Evolutionary conservation across 768 basidiomycete genomes (phyloP), one percentile per base, ranked within the genome.

Genomic region (Harrya chromipes): DNA sequence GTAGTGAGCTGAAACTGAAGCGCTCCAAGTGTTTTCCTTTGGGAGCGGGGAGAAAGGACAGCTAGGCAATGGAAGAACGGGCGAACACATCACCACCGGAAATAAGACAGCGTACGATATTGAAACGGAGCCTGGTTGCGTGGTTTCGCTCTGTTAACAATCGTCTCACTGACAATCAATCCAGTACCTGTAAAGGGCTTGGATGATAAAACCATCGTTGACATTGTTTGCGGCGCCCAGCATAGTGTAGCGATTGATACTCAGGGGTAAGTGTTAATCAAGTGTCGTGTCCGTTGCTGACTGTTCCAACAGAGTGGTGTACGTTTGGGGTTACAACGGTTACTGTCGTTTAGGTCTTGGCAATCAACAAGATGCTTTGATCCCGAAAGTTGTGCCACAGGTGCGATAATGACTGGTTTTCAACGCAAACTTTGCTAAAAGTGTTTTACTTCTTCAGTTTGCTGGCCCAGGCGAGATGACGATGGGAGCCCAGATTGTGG

Each of bases 11-110:
- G 24, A 38, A 41, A 46, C 26, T n/a, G 24, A 45, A 21, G 53
- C 35, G 23, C 20, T 43, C 42, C 57, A 53, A 88, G 91, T 95
- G 3, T 97, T 87, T 60, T 79, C 91, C 1, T 87, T 93, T 55
- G 95, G 95, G 29, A 94, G 90, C 43, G 90, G 84, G 19, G 94
- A 97, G 68, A 84, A 90, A 50, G 95, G 95, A 1, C 94, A 97
- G 56, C 74, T 97, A 0, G 95, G 93, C 0, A 94, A 92, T 64
- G 95, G 94, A 16, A 82, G 82, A 55, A 94, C 92, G 0, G 92
- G 94, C n/a, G 93, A 95, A 68, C 81, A 90, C 31, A 90, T 95
- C 50, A 80, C 85, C 9, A 86, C 87, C 1, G 89, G 87, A 17
- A 90, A 90, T 59, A 92, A 92, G 69, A 82, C 84, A 0, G 83